Base-by-base conservation (phyloP, 306 rosid genomes). In the Sophora flavescens region DNA sequence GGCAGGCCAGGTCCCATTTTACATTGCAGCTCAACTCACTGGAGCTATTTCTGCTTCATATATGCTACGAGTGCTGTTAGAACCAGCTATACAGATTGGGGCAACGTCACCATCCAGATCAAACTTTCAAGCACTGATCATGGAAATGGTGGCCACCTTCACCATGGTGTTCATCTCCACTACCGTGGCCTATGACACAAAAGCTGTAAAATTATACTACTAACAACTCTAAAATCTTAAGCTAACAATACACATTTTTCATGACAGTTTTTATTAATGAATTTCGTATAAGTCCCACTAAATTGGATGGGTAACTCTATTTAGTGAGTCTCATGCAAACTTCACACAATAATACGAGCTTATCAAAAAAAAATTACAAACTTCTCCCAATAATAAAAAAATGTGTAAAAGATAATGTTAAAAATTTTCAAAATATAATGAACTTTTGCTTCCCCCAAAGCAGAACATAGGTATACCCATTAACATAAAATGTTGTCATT, bases 1-100 rank as follows among this genome's bases (percentile, higher is more conserved):
- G 22, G 70, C 84, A 93, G n/a, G n/a, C n/a, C n/a, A n/a, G 97
- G 93, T 93, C 12, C 98, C 98, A 65, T 28, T 91, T 22, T 91
- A 91, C 70, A 76, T 86, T 41, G 89, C 82, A 74, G 93, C 93
- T 68, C 98, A 93, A 80, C 45, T 88, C 50, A 82, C 82, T 4
- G 97, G 98, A 79, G 84, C 93, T 4, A 84, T 90, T 56, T 84
- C 87, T n/a, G 97, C 97, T 68, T 75, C 97, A 16, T 88, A 76
- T 17, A 87, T 97, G 0, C 72, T 91, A 48, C 51, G 81, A 48
- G 41, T 68, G 17, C 28, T 91, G 11, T 56, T 93, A 39, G 66
- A 88, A 7, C 96, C 98, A 48, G 45, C 84, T 8, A 77, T 26
- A 28, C 66, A 87, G 2, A 6, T 91, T 12, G 97, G 97, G 0